phyloP scores from a whole-genome alignment of 148 eudicot species.

The Rhododendron mucronatum region DNA sequence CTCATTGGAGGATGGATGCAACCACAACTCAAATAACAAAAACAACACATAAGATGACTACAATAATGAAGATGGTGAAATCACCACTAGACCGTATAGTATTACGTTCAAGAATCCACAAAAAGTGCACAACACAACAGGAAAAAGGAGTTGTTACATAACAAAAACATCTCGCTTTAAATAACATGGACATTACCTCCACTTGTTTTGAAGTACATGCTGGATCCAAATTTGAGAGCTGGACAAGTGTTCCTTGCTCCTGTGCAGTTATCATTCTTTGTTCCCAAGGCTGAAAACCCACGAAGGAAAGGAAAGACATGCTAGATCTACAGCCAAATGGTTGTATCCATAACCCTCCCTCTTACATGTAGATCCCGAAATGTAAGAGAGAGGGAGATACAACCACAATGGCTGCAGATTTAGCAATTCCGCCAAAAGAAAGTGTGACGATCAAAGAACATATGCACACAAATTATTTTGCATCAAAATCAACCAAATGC shows the following conservation, averaged over 20 bases:
- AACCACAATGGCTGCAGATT: conserved; percentile 3
- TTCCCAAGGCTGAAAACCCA: conserved; percentile 56
- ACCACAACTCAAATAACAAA: not conserved
- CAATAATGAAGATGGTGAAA: not conserved
- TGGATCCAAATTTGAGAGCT: conserved; percentile 73
- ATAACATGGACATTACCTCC: conserved; percentile 40
- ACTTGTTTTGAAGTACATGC: conserved; percentile 55
- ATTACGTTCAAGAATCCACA: not conserved
- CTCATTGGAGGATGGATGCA: not conserved
- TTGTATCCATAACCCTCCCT: not conserved
- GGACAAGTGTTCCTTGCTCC: conserved; percentile 50
- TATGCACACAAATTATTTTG: not conserved
- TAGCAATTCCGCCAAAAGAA: conserved; percentile 1
- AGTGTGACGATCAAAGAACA: not conserved
- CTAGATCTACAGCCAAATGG: conserved; percentile 5
- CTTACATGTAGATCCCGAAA: not conserved
- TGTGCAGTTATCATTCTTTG: conserved; percentile 49
- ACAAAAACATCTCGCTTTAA: not conserved
- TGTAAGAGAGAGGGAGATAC: not conserved
- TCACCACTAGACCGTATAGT: not conserved
- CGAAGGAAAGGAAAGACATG: not conserved
- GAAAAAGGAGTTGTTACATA: not conserved
- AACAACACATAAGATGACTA: not conserved
- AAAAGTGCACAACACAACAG: not conserved
- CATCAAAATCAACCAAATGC: not conserved